phyloP scores from a whole-genome alignment of 1,284 basidiomycete species.

The Sporisorium graminicola region DNA sequence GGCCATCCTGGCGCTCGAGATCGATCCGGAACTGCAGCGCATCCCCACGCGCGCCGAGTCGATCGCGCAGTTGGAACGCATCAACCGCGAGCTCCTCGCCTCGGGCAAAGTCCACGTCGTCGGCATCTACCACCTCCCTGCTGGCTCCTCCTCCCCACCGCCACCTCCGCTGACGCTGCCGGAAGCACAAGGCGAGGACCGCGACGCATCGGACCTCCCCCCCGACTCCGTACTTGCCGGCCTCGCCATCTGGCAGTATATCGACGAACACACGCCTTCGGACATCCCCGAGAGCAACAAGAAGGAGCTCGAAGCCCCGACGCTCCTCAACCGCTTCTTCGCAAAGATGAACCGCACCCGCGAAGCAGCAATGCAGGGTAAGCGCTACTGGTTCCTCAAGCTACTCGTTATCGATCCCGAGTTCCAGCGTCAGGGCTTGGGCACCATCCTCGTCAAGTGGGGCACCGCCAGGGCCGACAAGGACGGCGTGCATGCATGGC shows the following conservation, averaged over 20 bases:
- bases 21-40: neutral
- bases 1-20: neutral
- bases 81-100: neutral
- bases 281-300: neutral
- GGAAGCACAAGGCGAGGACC: neutral
- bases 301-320: neutral
- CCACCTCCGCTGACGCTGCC: too few relatives aligned
- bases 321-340: constrained; percentile 20
- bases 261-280: neutral
- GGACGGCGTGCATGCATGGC: constrained; percentile 10
- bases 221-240: neutral
- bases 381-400: constrained; percentile 31
- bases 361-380: constrained; percentile 9
- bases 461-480: constrained; percentile 11
- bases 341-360: constrained; percentile 21
- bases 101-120: neutral
- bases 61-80: neutral
- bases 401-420: constrained; percentile 23
- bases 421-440: constrained; percentile 23
- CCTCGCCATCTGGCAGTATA: constrained; percentile 8
- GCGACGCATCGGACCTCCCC: neutral
- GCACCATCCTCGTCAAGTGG: constrained; percentile 12
- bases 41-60: neutral
- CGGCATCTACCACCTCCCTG: constrained; percentile 3
- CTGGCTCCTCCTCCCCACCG: neutral